A percentile compares a stretch with the other conserved stretches of the same genome.
phyloP scores from a whole-genome alignment of 192 early-diverging fungal species.

The Podila epicladia region DNA sequence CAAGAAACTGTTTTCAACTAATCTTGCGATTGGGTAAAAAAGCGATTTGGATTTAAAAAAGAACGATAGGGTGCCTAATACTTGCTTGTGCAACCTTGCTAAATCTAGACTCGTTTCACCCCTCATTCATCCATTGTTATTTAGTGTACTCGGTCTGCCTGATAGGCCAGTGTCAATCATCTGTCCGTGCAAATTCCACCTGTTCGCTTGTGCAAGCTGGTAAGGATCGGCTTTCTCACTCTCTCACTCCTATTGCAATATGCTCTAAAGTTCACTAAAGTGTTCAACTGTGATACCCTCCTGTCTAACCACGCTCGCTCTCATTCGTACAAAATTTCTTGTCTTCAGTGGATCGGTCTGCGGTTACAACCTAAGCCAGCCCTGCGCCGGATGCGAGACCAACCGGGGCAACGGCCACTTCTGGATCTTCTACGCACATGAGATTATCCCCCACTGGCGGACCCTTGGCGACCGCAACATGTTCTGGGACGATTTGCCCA shows the following conservation, averaged over 20 bases:
- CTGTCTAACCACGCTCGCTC: too few relatives aligned
- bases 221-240: neutral
- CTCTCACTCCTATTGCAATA: neutral
- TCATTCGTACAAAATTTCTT: neutral
- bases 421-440: constrained; percentile 50
- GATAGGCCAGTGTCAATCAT: constrained; percentile 48
- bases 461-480: constrained; percentile 44
- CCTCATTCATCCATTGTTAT: neutral
- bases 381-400: constrained; percentile 45
- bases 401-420: constrained; percentile 51
- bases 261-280: neutral
- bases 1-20: constrained; percentile 42
- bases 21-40: constrained; percentile 34
- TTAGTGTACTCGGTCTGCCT: constrained; percentile 38
- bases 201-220: constrained; percentile 50
- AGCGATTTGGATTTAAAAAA: neutral
- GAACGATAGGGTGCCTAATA: neutral
- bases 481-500: constrained; percentile 51
- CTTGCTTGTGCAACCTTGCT: neutral
- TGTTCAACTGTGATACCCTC: neutral
- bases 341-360: constrained; percentile 35
- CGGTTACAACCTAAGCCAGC: constrained; percentile 47
- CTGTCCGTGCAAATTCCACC: constrained; percentile 49
- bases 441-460: constrained; percentile 42
- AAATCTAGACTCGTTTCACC: neutral